Base-by-base conservation (phyloP, 306 rosid genomes). In the Delonix regia region DNA sequence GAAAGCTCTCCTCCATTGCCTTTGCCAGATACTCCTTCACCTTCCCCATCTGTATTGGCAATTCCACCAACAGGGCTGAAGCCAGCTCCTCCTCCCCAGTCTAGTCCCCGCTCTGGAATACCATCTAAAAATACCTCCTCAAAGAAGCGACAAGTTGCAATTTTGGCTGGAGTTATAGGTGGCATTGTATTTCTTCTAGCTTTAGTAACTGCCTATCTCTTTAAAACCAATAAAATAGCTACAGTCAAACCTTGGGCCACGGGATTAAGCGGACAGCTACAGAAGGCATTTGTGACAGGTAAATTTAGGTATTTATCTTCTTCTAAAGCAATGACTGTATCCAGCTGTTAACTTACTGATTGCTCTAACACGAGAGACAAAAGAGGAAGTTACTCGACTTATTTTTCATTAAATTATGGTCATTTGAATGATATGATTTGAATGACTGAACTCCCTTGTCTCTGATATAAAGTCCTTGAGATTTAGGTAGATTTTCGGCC, bases 201-300 rank as follows among this genome's bases (percentile, higher is more conserved):
- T 78, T 86, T 67, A 42, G 28, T 71, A 41, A 27, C 78, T 75
- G 88, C 64, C 19, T 94, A 90, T 83, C 89, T 89, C 67, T 90
- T 74, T 56, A 75, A 74, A 75, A 82, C 69, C 73, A 49, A 88
- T 83, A 94, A 88, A 88, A 93, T 90, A 28, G 82, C 91, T n/a
- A 78, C 92, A 2, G 97, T 92, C 71, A 90, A 83, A 81, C 98
- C 98, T 68, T 94, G 98, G 98, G 92, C 91, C 28, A 89, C 97
- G 1, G 98, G 98, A 81, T 80, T 94, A 85, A 94, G 97, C 2
- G 97, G 97, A 82, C 98, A 94, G 88, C 98, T 94, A 82, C 97
- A 92, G 82, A 94, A 94, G 80, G 98, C 94, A 74, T 90, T 94
- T 52, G 86, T 94, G 52, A 90, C 97, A 11, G 98, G 98, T 94